Evolutionary conservation across 345 rosid species (phyloP), one percentile per base, ranked within the genome.

Genomic region (Eucalyptus sp.): DNA sequence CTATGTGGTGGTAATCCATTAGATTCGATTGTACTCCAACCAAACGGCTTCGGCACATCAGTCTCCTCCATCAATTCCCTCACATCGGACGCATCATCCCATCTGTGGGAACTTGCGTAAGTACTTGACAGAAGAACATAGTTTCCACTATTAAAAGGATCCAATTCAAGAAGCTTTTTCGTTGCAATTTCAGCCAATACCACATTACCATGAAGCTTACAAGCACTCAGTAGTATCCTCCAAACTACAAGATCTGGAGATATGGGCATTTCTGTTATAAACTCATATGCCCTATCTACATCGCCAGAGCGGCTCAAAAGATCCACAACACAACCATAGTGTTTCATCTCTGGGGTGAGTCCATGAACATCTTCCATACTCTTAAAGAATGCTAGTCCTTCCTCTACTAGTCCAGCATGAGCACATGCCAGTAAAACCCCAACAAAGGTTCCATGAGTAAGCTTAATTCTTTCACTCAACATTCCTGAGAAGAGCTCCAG

Each of bases 321-420:
- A 93, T 96, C 97, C 81, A 94, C 94, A 92, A 94, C 89, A 49
- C 97, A 96, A 29, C 98, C 97, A 22, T 93, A 95, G 86, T 95
- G 96, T 90, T 95, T 96, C 91, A 94, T 92, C 91, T 93, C 96
- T 25, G 96, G 96, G 88, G 88, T 86, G 44, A 95, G 93, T 89
- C 94, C 93, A 87, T 96, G 86, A 52, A 88, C 88, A 50, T 50
- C 58, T 88, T 91, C 89, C 97, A 96, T 96, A 37, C 92, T 92
- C 76, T 86, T 87, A 89, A 95, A 95, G 89, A 90, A 90, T 87
- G 89, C 86, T 89, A 93, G 86, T 71, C 96, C 96, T 86, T 88
- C 88, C 49, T 94, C 94, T 37, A 94, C 92, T 90, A 95, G 83
- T 56, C 97, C 95, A 44, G 94, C 95, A 91, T 94, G 94, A 87